Conservation (phyloP, 2,329 filamentous ascomycete species). For the Colletotrichum karsti region DNA sequence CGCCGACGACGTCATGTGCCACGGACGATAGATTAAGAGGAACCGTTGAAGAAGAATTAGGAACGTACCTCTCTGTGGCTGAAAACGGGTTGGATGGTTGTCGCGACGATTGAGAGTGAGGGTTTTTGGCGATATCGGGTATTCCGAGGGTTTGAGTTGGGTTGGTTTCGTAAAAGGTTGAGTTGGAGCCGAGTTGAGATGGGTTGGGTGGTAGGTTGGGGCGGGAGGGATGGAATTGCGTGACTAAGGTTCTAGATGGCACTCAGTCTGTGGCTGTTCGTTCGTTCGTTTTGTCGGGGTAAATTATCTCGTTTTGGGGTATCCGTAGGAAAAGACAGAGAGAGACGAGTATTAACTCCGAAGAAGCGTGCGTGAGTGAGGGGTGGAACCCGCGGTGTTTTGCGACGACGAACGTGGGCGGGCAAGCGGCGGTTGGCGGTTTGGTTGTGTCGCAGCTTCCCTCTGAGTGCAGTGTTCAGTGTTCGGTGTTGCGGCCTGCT, state of each 20-base stretch:
- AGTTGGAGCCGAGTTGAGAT: not conserved
- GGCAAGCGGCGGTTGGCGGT: not conserved
- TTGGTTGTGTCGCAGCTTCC: not conserved
- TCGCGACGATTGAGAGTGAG: not conserved
- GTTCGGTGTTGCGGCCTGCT: not conserved
- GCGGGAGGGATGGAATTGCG: constrained; percentile 13
- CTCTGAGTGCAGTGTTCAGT: no score
- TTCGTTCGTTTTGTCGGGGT: no score
- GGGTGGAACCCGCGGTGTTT: not conserved
- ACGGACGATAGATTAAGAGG: not conserved
- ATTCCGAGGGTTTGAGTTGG: not conserved
- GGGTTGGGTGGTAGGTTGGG: not conserved
- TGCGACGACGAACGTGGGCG: no score
- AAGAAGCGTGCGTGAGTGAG: not conserved
- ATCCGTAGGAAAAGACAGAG: no score
- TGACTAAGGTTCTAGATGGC: constrained; percentile 24
- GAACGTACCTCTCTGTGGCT: not conserved
- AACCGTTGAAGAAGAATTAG: not conserved
- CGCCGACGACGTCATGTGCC: constrained; percentile 23
- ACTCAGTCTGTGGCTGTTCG: constrained; percentile 1
- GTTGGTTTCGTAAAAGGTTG: not conserved
- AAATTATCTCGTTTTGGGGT: no score
- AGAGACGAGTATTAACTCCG: constrained; percentile 8
- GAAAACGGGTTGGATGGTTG: not conserved
- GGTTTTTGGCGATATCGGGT: not conserved